Evolutionary conservation across 305 asterid genomes (phyloP).

Genomic region (Caryopteris hybrid): DNA sequence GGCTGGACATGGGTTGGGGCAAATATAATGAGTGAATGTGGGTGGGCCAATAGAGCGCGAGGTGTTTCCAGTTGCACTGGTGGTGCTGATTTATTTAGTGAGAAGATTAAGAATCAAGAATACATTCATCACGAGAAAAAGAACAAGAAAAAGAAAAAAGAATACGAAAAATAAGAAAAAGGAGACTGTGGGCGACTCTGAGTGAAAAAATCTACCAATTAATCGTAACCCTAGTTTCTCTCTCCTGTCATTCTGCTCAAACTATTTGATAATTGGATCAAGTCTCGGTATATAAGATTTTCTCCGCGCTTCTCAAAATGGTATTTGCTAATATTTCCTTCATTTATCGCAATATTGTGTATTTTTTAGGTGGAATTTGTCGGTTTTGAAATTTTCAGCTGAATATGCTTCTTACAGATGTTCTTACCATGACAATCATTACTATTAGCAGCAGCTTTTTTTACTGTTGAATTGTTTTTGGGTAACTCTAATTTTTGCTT

Average conservation of each 20-base stretch:
- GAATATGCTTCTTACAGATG: slow-evolving; percentile 5
- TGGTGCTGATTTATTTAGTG: neutral
- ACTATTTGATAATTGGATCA: slow-evolving; percentile 14
- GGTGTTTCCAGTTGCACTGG: neutral
- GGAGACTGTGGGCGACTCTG: slow-evolving; percentile 22
- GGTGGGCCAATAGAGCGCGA: too few species aligned
- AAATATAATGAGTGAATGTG: too few species aligned
- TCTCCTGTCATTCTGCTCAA: slow-evolving; percentile 16
- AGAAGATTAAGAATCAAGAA: neutral
- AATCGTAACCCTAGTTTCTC: slow-evolving; percentile 27
- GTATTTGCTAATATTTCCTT: slow-evolving; percentile 20
- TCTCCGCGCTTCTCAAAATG: slow-evolving; percentile 28
- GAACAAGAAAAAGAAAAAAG: neutral
- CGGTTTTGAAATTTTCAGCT: slow-evolving; percentile 11
- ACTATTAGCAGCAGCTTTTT: neutral
- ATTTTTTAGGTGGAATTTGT: neutral
- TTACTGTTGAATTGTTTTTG: neutral
- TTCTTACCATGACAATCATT: neutral
- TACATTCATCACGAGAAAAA: neutral
- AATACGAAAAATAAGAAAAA: neutral
- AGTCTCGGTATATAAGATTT: slow-evolving; percentile 17
- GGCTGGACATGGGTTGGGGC: too few species aligned
- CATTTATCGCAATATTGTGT: neutral
- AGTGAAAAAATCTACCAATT: slow-evolving; percentile 20
- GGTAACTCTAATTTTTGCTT: slow-evolving; percentile 3